These are phyloP conservation scores for Rhinocladiella mackenziei DNA, from an alignment of 2,329 filamentous ascomycete genomes.

Conservation along the genomic window DNA sequence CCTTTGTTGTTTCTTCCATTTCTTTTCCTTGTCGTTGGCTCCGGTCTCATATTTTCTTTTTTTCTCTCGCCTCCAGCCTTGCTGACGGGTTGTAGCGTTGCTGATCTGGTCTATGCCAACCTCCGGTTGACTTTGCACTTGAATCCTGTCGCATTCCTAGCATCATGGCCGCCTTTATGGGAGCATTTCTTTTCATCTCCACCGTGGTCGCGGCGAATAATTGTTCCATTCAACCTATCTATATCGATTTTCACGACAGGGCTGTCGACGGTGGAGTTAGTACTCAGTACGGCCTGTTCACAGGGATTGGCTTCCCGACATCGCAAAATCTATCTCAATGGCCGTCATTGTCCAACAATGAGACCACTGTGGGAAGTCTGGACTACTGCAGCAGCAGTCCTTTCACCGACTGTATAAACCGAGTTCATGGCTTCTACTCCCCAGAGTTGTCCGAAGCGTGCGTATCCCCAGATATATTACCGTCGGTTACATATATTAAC, in stretches of 20 bases:
- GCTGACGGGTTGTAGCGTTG: neutral
- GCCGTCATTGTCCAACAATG: constrained; percentile 42
- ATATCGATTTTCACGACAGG: constrained; percentile 44
- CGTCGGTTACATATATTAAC: too few relatives aligned
- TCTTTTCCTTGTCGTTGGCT: neutral
- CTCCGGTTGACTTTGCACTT: too few relatives aligned
- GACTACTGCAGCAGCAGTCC: constrained; percentile 38
- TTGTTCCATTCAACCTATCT: constrained; percentile 35
- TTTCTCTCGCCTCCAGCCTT: neutral
- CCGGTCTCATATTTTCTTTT: constrained; percentile 1
- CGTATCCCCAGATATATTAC: too few relatives aligned
- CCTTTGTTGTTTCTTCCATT: constrained; percentile 2
- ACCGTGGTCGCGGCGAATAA: constrained; percentile 12
- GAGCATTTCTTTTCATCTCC: constrained; percentile 8
- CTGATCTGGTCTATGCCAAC: too few relatives aligned
- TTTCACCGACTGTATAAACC: constrained; percentile 23
- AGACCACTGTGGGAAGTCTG: constrained; percentile 38
- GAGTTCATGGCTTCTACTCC: constrained; percentile 23
- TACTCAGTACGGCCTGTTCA: constrained; percentile 45
- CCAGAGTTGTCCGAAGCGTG: constrained; percentile 23
- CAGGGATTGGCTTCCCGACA: constrained; percentile 39
- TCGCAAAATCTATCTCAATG: constrained; percentile 45
- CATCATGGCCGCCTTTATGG: constrained; percentile 14
- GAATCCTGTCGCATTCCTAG: too few relatives aligned
- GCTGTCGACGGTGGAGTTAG: constrained; percentile 38